phyloP scores from a whole-genome alignment of 2,329 filamentous ascomycete species.

The Sordariomycetes sp. region DNA sequence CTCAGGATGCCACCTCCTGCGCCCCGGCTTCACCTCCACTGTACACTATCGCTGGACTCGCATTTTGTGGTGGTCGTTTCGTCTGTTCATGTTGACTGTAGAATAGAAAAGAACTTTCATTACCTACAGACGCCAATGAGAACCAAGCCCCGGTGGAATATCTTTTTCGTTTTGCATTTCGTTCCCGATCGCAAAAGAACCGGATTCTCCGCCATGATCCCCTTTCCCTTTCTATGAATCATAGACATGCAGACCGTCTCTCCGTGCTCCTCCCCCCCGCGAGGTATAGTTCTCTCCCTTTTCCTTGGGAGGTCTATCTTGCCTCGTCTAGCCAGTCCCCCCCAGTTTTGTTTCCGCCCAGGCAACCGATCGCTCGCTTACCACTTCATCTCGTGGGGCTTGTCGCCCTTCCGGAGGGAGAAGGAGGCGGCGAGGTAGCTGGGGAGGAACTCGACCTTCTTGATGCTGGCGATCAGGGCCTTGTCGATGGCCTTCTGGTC shows the following conservation, averaged over 20 bases:
- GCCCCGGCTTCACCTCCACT: neutral
- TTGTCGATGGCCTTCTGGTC: constrained; percentile 99
- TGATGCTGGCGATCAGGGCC: constrained; percentile 87
- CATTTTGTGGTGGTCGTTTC: constrained; percentile 22
- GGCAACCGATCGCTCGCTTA: constrained; percentile 39
- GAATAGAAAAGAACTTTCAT: constrained; percentile 37
- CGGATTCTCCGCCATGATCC: constrained; percentile 34
- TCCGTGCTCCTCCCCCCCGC: neutral
- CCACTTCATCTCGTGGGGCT: constrained; percentile 99
- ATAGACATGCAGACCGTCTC: neutral
- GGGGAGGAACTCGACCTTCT: constrained; percentile 92
- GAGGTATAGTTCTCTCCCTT: constrained; percentile 3
- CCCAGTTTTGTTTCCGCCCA: neutral
- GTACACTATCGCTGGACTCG: neutral
- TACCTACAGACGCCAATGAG: constrained; percentile 50
- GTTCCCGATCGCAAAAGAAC: constrained; percentile 24
- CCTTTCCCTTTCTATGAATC: constrained; percentile 12
- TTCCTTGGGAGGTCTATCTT: neutral
- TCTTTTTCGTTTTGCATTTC: constrained; percentile 44
- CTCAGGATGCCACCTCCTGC: too few species aligned
- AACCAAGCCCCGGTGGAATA: constrained; percentile 41
- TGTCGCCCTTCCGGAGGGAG: constrained; percentile 98
- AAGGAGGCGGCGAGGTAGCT: constrained; percentile 94
- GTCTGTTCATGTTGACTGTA: constrained; percentile 44
- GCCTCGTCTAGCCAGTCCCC: neutral